Evolutionary conservation across 169 alveolate genomes (phyloP), one percentile per base, ranked within the genome.

Genomic region (Neospora caninum): DNA sequence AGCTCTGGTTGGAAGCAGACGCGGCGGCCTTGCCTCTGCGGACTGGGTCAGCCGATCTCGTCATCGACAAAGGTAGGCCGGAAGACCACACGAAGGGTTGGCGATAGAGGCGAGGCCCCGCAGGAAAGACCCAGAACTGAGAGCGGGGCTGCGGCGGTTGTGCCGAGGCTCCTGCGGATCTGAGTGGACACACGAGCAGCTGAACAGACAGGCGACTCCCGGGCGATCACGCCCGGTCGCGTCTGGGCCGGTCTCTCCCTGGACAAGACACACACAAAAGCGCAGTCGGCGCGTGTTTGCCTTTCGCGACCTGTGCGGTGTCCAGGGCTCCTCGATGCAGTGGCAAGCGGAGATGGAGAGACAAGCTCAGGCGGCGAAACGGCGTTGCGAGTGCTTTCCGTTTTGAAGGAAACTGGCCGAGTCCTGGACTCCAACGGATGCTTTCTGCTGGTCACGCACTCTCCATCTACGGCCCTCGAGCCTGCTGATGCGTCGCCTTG

Each of bases 1-100:
- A 78, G 86, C 29, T 78, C 39, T 78, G 45, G 39, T 36, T 78
- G 10, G 49, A 78, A n/a, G 86, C 86, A n/a, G 86, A 78, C 27
- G 86, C 86, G 2, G 4, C 43, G 1, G 45, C 49, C 22, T n/a
- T 78, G 45, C 86, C 86, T 2, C 45, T 78, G 29, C 86, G 86
- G 10, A 38, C 39, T 25, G 39, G 49, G 43, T 29, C 39, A 7
- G 86, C 20, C 9, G 86, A 78, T n/a, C 86, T 78, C 45, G 86
- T 78, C 45, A 38, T 78, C n/a, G 86, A 78, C 27, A 78, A 78
- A 78, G 86, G 86, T 78, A n/a, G n/a, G 86, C 86, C 45, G 86
- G 45, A 20, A 78, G 86, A 13, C 20, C 41, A 7, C 31, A 27
- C 1, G 34, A 22, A 1, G 73, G 73, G 73, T 9, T 29, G 73